phyloP scores from a whole-genome alignment of 768 basidiomycete genomes.

The Lentinus brumalis region DNA sequence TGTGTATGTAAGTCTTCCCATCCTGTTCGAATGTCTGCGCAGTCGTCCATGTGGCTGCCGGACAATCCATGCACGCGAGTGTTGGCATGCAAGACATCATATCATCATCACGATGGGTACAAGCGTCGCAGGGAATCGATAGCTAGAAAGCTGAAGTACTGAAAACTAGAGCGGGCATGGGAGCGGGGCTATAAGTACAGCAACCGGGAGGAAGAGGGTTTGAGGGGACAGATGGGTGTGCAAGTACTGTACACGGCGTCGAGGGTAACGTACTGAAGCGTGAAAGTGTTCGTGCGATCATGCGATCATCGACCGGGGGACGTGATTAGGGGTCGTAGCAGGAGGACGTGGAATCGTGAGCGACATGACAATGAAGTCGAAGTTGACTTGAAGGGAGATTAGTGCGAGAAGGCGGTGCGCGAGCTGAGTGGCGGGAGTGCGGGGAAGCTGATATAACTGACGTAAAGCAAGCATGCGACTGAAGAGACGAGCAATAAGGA shows the following conservation, averaged over 20 bases:
- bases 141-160: neutral
- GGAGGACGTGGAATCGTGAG: neutral
- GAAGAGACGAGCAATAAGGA: slow-evolving; percentile 2
- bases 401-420: neutral
- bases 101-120: slow-evolving; percentile 24
- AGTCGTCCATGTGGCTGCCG: no score
- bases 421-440: neutral
- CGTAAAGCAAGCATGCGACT: slow-evolving; percentile 6
- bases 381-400: neutral
- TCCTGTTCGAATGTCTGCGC: no score
- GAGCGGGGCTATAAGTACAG: neutral
- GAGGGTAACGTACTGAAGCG: no score
- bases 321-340: no score
- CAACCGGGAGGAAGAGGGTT: neutral
- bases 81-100: slow-evolving; percentile 18
- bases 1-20: neutral
- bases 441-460: neutral
- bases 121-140: neutral
- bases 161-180: neutral
- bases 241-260: neutral
- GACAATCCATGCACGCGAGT: neutral
- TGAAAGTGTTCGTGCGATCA: no score
- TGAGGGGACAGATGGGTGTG: neutral
- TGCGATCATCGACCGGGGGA: no score
- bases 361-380: neutral